Evolutionary conservation across 495 filamentous ascomycete genomes (phyloP).

Genomic region (Annulohypoxylon stygium): DNA sequence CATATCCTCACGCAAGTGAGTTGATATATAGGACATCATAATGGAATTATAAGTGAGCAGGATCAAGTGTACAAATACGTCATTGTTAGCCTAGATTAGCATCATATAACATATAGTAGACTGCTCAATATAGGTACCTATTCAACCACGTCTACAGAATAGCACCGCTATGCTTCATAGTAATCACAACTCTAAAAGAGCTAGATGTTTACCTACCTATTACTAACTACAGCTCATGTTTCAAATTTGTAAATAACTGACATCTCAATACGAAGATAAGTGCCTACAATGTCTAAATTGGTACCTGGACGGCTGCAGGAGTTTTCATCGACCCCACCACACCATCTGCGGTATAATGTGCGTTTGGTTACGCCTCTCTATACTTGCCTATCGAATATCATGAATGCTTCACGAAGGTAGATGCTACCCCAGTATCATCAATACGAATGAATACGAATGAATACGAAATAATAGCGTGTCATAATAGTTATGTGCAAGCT

Average conservation of each 20-base stretch:
- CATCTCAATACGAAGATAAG: too few relatives aligned
- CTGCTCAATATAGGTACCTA: neutral
- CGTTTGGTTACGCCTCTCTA: neutral
- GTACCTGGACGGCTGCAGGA: too few relatives aligned
- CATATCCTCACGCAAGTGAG: neutral
- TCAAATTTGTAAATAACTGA: too few relatives aligned
- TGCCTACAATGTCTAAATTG: too few relatives aligned
- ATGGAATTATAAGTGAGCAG: neutral
- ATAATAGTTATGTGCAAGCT: constrained; percentile 13
- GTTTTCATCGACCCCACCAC: too few relatives aligned
- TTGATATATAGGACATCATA: neutral
- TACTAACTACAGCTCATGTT: too few relatives aligned
- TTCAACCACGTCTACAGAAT: too few relatives aligned
- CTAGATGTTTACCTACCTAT: too few relatives aligned
- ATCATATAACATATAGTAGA: neutral
- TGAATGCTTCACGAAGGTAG: neutral
- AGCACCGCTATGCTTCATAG: too few relatives aligned
- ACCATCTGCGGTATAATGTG: neutral
- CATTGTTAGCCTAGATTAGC: neutral
- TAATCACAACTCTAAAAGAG: too few relatives aligned
- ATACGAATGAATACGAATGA: neutral
- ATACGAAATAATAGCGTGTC: neutral
- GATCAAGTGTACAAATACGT: neutral
- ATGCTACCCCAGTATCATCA: neutral
- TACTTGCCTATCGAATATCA: neutral